These are phyloP conservation scores for Posidonia australis DNA, from an alignment of 106 monocot species.

Conservation along the genomic window DNA sequence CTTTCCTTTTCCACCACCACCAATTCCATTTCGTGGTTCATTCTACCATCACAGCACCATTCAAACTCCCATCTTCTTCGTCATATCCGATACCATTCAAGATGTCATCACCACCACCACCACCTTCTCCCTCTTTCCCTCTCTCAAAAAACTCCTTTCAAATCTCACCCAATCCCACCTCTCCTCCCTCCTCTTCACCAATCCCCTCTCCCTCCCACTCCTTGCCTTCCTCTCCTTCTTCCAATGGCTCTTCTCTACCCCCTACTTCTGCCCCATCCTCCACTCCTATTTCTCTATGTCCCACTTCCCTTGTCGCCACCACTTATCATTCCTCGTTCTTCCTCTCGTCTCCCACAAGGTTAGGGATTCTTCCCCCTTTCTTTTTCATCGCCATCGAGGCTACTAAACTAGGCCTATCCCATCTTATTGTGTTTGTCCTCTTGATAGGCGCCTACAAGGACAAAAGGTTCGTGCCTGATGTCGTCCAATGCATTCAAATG, in stretches of 20 bases:
- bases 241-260: conserved; percentile 11
- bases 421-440: conserved; percentile 19
- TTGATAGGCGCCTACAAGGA: conserved; percentile 28
- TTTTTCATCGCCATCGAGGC: conserved; percentile 15
- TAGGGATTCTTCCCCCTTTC: conserved; percentile 33
- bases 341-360: conserved; percentile 64
- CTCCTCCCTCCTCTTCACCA: conserved; percentile 15
- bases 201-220: conserved; percentile 20
- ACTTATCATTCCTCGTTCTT: conserved; percentile 17
- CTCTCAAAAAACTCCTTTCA: conserved; percentile 19
- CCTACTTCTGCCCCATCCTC: conserved; percentile 50
- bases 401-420: conserved; percentile 2
- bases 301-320: conserved; percentile 38
- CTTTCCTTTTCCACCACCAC: background rate
- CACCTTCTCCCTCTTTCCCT: conserved; percentile 14
- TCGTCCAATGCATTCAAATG: conserved; percentile 38
- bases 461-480: conserved; percentile 40
- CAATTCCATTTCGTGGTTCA: conserved; percentile 7
- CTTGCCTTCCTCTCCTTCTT: conserved; percentile 28
- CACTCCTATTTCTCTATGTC: conserved; percentile 53
- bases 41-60: conserved; percentile 8
- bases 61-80: conserved; percentile 19
- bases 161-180: conserved; percentile 11
- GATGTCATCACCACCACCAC: conserved; percentile 3
- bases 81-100: conserved; percentile 13